Conservation (phyloP, 306 rosid species). For the Fragaria vesca region DNA sequence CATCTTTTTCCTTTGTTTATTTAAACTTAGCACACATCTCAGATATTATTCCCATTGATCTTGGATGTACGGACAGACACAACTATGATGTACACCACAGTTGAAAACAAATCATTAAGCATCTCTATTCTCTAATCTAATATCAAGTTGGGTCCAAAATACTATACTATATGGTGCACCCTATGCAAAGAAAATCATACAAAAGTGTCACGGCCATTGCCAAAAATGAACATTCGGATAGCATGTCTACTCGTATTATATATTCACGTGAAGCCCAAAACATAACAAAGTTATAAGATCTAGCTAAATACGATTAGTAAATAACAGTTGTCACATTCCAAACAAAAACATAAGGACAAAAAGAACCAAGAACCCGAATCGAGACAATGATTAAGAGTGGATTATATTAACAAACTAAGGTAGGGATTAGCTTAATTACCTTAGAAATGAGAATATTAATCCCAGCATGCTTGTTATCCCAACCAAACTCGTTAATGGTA, state of each 20-base stretch:
- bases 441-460: conserved; percentile 89
- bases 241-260: background rate
- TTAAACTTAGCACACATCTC: background rate
- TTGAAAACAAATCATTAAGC: background rate
- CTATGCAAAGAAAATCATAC: background rate
- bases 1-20: background rate
- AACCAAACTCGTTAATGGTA: conserved; percentile 95
- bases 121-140: background rate
- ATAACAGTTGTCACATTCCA: conserved; percentile 10
- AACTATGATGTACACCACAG: background rate
- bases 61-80: conserved; percentile 12
- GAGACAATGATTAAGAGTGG: conserved; percentile 6
- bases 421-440: conserved; percentile 32
- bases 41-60: background rate
- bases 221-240: background rate
- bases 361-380: background rate
- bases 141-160: background rate
- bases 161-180: background rate
- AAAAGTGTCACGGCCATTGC: background rate
- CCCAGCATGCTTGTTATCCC: conserved; percentile 99
- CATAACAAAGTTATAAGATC: background rate
- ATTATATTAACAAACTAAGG: background rate
- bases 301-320: background rate
- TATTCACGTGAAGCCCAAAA: background rate
- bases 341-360: background rate